Evolutionary conservation across 495 filamentous ascomycete genomes (phyloP), one percentile per base, ranked within the genome.

Genomic region (Lasiosphaeria ovina): DNA sequence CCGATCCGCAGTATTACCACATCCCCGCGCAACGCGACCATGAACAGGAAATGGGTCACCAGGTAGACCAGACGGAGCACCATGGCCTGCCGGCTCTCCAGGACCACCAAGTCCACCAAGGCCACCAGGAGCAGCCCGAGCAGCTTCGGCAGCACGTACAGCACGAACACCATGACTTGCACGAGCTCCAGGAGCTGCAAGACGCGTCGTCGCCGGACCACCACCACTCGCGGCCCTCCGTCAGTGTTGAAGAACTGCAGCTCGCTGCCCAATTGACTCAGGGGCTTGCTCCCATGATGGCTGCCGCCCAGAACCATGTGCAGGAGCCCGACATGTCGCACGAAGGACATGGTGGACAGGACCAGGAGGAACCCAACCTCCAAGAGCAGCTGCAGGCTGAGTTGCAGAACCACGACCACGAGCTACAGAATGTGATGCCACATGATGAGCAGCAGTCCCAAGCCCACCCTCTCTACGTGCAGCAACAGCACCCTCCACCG

Each of bases 191-290:
- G 42, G 66, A 70, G 57, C 63, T 69, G 8, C 67, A 66, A 34
- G 72, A 72, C 11, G 52, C 70, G 9, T 42, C 71, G 7, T 34
- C 71, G 1, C 67, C 71, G 11, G 68, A 65, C 44, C 72, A 73
- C 34, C 67, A 73, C 35, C 62, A 69, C 33, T 53, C 64, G 3
- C 70, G 66, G 14, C 61, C 73, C 4, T 63, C 68, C 2, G 66
- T 77, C 33, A 78, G 71, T 58, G 67, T 69, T 16, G 79, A 81
- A 55, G 80, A 82, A 60, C 72, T 82, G 31, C 79, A 79, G 56
- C 69, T 84, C 3, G 77, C 80, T 4, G 81, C 80, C 36, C 81
- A 83, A 65, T 63, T 83, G 48, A 78, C 77, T 47, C 78, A 79
- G 54, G 77, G 69, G 51, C 68, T 81, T 24, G 67, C 77, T 32